Evolutionary conservation across 2,329 filamentous ascomycete genomes (phyloP), one percentile per base, ranked within the genome.

Genomic region (Pleomassaria siparia): DNA sequence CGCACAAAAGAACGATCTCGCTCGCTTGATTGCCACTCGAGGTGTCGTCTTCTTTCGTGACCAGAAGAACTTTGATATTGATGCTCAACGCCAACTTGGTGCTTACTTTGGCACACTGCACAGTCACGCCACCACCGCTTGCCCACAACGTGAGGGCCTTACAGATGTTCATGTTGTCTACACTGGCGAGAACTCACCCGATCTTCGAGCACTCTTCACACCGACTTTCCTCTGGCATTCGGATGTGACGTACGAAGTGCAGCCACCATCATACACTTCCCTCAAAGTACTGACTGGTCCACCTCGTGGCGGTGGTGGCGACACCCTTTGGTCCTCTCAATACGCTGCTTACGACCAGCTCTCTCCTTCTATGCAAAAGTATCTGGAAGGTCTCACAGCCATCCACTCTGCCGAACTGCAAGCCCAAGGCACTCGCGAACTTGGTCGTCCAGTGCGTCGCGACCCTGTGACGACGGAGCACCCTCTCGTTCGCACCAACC

Each of bases 341-440:
- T 83, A 83, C 54, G 81, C 79, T 6, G 76, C 79, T 25, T 84
- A 83, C 52, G 81, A 83, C 53, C 71, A 76, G 16, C 74, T 83
- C 13, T 82, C 78, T 0, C 66, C 74, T 0, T 66, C 72, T 25
- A 82, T 83, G 76, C 81, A 83, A 57, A 79, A 74, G 50, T 83
- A 82, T 53, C 75, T 83, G 13, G 80, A 82, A 55, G 71, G 72
- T n/a, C 67, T 84, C 40, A 81, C 78, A 0, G 81, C 80, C 1
- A 56, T 81, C 0, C 79, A 82, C 61, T 79, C 78, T 0, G 78
- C 79, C 11, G 71, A 80, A 16, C 74, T 80, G 56, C 79, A 81
- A 67, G 79, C 77, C 11, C 73, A 75, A 25, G 78, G 77, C 25
- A 74, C 76, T 5, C 72, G 71, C 16, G 75, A 75, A 2, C 64